Conservation (phyloP, 139 green algal genomes). For the Diplosphaera chodatii region DNA sequence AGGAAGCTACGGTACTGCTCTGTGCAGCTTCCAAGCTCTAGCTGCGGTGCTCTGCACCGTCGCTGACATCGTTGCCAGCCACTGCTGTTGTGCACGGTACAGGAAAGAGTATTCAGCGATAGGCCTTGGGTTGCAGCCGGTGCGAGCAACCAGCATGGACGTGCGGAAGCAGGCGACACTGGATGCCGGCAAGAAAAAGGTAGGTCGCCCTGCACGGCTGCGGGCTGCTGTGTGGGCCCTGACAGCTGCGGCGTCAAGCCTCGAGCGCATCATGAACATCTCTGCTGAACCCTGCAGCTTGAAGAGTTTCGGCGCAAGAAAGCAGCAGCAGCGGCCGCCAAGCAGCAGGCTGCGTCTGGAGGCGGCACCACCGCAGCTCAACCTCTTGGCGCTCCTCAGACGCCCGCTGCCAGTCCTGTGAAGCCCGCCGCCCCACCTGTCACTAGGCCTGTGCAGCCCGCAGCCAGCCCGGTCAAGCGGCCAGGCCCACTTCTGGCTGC, state of each 20-base stretch:
- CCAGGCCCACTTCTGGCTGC: no score
- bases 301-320: constrained; percentile 20
- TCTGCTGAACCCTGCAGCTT: constrained; percentile 10
- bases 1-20: no score
- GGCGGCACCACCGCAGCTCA: neutral
- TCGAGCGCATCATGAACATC: no score
- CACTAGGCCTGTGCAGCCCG: neutral
- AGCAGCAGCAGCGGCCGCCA: neutral
- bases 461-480: neutral
- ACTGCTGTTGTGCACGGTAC: no score
- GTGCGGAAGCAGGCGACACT: neutral
- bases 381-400: neutral
- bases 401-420: neutral
- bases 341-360: neutral
- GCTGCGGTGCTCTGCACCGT: no score
- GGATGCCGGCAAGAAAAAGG: constrained; percentile 7
- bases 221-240: neutral
- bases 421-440: neutral
- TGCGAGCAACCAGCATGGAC: neutral
- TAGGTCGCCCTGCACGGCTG: neutral
- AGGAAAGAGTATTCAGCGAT: no score
- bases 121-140: no score
- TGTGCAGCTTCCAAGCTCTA: no score
- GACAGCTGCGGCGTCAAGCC: neutral
- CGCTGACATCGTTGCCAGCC: no score